A percentile compares a stretch with the other conserved stretches of the same genome.
Evolutionary conservation across 2,329 filamentous ascomycete species (phyloP).

Genomic region (Microsporum ferrugineum): DNA sequence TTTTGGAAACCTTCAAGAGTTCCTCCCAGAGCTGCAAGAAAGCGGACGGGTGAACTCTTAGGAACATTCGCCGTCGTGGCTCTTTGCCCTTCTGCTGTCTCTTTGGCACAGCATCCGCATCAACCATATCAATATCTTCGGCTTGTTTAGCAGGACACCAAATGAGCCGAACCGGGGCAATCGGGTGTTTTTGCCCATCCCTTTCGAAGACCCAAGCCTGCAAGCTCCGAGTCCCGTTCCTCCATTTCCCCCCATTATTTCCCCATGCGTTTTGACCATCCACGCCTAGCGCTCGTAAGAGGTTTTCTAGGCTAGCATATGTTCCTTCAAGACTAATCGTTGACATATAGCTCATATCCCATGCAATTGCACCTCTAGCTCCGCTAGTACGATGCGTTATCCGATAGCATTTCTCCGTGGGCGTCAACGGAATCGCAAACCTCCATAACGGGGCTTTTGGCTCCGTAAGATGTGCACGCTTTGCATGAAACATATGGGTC

Average conservation of each 20-base stretch:
- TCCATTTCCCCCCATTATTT: slow-evolving; percentile 59
- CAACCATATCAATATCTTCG: slow-evolving; percentile 29
- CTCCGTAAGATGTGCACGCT: slow-evolving; percentile 77
- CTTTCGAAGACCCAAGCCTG: slow-evolving; percentile 48
- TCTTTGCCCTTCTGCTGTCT: slow-evolving; percentile 18
- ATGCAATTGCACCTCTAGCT: slow-evolving; percentile 65
- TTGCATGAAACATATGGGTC: slow-evolving; percentile 88
- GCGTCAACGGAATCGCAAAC: slow-evolving; percentile 72
- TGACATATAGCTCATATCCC: slow-evolving; percentile 91
- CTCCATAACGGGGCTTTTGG: slow-evolving; percentile 75
- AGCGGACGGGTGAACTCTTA: slow-evolving; percentile 74
- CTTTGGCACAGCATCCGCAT: slow-evolving; percentile 14
- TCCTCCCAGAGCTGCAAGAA: slow-evolving; percentile 54
- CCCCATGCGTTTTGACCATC: slow-evolving; percentile 50
- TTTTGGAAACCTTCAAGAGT: slow-evolving; percentile 46
- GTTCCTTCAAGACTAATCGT: slow-evolving; percentile 68
- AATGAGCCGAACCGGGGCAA: slow-evolving; percentile 62
- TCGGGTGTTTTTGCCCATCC: slow-evolving; percentile 43
- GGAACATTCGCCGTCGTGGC: slow-evolving; percentile 46
- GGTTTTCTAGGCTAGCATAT: slow-evolving; percentile 49
- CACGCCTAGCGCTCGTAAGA: slow-evolving; percentile 57
- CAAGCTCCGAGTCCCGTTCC: slow-evolving; percentile 47
- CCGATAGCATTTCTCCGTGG: slow-evolving; percentile 80
- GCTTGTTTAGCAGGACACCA: slow-evolving; percentile 50
- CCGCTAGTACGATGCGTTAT: slow-evolving; percentile 71